A percentile compares a stretch with the other conserved stretches of the same genome.
Evolutionary conservation across 257 asterid species (phyloP).

Genomic region (Ballota nigra): DNA sequence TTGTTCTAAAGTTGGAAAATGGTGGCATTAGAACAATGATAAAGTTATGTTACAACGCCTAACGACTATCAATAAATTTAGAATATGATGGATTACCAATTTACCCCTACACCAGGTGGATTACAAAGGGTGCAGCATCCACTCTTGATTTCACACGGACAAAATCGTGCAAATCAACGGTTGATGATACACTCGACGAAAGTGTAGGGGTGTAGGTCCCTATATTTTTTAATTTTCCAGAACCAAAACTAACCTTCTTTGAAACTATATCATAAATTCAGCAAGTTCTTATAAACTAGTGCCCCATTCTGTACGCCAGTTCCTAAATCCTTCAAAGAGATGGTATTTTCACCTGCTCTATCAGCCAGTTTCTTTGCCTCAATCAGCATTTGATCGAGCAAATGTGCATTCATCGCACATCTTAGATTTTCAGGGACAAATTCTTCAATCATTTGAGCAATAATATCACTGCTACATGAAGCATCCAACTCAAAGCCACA

Average conservation of each 20-base stretch:
- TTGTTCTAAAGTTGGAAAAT: background rate
- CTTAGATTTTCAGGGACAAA: constrained; percentile 28
- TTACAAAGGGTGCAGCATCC: background rate
- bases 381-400: constrained; percentile 49
- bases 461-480: constrained; percentile 27
- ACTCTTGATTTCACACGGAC: background rate
- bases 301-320: constrained; percentile 39
- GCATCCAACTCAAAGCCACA: constrained; percentile 39
- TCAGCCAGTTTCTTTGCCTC: constrained; percentile 39
- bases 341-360: constrained; percentile 22
- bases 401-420: constrained; percentile 38
- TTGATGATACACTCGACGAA: background rate
- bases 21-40: background rate
- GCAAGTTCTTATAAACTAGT: constrained; percentile 33
- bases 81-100: background rate
- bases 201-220: background rate
- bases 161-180: background rate
- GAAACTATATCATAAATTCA: constrained; percentile 26
- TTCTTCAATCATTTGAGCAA: constrained; percentile 30
- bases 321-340: constrained; percentile 33
- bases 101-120: background rate
- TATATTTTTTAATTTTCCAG: background rate
- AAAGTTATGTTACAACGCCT: constrained; percentile 6
- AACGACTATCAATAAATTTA: background rate
- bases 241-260: constrained; percentile 10